These are phyloP conservation scores for Neofusicoccum kwambonambiense DNA, from an alignment of 2,329 filamentous ascomycete genomes.

Conservation along the genomic window DNA sequence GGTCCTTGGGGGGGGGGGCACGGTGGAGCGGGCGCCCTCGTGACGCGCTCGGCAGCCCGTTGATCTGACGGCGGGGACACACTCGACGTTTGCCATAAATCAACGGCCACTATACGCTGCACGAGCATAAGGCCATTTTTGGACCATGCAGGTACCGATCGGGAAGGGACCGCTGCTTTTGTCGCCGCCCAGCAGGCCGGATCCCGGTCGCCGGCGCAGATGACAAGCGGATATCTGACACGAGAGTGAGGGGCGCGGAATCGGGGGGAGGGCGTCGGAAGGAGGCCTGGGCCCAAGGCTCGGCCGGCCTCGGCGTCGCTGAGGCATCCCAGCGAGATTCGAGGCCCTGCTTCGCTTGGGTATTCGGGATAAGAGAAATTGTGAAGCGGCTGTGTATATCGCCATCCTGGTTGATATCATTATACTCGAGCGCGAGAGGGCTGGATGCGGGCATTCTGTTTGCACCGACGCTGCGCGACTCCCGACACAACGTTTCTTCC, in stretches of 20 bases:
- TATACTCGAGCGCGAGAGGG: not conserved
- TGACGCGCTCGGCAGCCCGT: not conserved
- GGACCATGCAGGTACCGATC: not conserved
- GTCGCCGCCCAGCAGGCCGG: not conserved
- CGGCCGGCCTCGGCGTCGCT: not conserved
- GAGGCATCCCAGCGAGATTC: not conserved
- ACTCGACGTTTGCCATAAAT: not conserved
- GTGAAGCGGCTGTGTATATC: not conserved
- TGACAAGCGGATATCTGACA: conserved; percentile 6
- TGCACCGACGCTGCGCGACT: too few species aligned
- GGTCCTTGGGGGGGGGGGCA: not conserved
- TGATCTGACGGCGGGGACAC: not conserved
- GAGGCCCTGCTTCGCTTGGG: conserved; percentile 1
- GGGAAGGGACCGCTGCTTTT: conserved; percentile 3
- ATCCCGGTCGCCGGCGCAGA: not conserved
- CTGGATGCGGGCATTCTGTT: not conserved
- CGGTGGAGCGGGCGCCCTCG: not conserved
- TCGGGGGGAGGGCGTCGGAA: not conserved
- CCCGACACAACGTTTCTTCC: not conserved
- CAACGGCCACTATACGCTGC: not conserved
- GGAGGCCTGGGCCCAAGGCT: not conserved
- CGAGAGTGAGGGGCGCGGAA: not conserved
- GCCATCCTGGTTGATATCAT: not conserved
- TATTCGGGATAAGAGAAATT: conserved; percentile 2
- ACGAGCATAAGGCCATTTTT: not conserved